Evolutionary conservation across 208 protist genomes (phyloP).

Genomic region (Lotmaria passim): DNA sequence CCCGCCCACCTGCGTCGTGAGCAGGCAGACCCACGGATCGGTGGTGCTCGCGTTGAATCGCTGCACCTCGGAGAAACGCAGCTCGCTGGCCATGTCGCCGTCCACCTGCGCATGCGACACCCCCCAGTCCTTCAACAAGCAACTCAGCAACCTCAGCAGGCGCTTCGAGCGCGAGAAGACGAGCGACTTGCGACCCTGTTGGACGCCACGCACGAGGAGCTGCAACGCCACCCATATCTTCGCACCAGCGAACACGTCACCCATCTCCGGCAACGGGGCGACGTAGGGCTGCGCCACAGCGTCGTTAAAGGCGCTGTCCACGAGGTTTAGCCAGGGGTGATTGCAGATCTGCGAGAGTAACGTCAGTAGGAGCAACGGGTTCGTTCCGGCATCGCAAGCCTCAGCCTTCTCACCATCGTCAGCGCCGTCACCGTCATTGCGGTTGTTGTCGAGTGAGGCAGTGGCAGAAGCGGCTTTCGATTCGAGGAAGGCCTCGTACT

Average conservation of each 20-base stretch:
- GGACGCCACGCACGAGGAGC: slow-evolving; percentile 49
- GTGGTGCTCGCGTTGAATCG: slow-evolving; percentile 79
- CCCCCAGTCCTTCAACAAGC: slow-evolving; percentile 43
- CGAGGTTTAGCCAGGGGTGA: slow-evolving; percentile 82
- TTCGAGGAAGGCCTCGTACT: slow-evolving; percentile 69
- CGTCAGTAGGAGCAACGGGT: slow-evolving; percentile 73
- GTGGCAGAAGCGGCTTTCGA: slow-evolving; percentile 26
- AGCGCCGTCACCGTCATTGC: background rate
- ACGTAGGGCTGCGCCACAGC: slow-evolving; percentile 41
- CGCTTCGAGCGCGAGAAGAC: slow-evolving; percentile 84
- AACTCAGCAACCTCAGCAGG: slow-evolving; percentile 59
- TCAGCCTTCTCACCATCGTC: background rate
- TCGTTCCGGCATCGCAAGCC: background rate
- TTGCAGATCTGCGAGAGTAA: slow-evolving; percentile 71
- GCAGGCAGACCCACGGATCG: slow-evolving; percentile 91
- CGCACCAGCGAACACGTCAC: slow-evolving; percentile 61
- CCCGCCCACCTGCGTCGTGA: slow-evolving; percentile 97
- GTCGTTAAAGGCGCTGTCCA: slow-evolving; percentile 50
- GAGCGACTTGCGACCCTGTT: slow-evolving; percentile 59
- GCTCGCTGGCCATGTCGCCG: slow-evolving; percentile 53
- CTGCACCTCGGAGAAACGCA: slow-evolving; percentile 66
- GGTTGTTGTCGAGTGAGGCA: background rate
- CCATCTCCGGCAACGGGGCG: slow-evolving; percentile 43
- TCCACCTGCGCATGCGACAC: slow-evolving; percentile 68
- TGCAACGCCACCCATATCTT: slow-evolving; percentile 71